Base-by-base conservation (phyloP, 106 monocot genomes). In the Phalaenopsis equestris region DNA sequence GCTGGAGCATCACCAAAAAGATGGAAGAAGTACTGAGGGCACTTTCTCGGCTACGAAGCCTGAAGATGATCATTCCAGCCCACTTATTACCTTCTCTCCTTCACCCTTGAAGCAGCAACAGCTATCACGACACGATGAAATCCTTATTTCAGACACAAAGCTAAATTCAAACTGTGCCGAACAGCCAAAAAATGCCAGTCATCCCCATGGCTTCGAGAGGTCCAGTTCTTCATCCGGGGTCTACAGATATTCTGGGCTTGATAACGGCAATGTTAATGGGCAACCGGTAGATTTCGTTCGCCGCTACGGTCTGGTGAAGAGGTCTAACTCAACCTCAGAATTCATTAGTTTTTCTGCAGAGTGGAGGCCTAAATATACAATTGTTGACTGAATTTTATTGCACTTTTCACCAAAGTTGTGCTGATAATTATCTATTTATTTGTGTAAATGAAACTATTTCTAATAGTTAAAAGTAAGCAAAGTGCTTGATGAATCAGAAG, bases 281-380 rank as follows among this genome's bases (percentile, higher is more conserved):
- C 24, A 39, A 39, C 24, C 12, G 3, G 38, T 12, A 39, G 72
- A 38, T 72, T 9, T 14, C 3, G 6, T 37, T 30, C 72, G 19
- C 4, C 24, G 42, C 19, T 74, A 18, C 8, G 19, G 74, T 18
- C 15, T 43, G 15, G 74, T 39, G 42, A 74, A 42, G 74, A 74
- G 74, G 74, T 74, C 42, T 10, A 74, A 74, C 42, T 43, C 74
- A 6, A 19, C 74, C 0, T 74, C 74, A 43, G 74, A 74, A 18
- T 43, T 74, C 42, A 17, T 74, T 36, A 74, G 74, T 11, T 74
- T 74, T 74, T 74, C 74, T 42, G 74, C 19, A 17, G 43, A 74
- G 19, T 74, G 74, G 74, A 43, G 42, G 42, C 18, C 43, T 18
- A 74, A 41, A 18, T 17, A 42, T 41, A 6, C 74, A 17, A 42